Conservation (phyloP, 805 yeast species). For the Candida coleopterorum region DNA sequence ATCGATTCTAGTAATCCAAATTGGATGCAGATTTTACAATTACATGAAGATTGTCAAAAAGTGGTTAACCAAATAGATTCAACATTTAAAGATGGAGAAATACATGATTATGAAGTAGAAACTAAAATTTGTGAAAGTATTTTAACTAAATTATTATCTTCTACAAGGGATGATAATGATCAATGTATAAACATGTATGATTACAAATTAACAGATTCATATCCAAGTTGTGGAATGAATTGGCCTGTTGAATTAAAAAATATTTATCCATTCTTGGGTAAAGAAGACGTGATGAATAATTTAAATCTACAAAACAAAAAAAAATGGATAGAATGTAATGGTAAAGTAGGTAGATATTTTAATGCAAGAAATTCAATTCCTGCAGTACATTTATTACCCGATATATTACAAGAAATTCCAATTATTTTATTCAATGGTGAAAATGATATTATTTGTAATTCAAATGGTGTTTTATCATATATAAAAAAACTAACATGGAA, state of each 20-base stretch:
- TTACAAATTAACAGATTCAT: conserved; percentile 60
- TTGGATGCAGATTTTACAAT: conserved; percentile 38
- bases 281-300: conserved; percentile 41
- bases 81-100: conserved; percentile 12
- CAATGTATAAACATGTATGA: conserved; percentile 85
- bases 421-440: conserved; percentile 82
- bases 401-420: conserved; percentile 52
- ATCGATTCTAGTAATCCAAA: conserved; percentile 37
- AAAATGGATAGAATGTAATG: conserved; percentile 77
- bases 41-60: conserved; percentile 60
- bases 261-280: conserved; percentile 48
- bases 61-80: conserved; percentile 30
- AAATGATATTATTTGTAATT: conserved; percentile 84
- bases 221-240: conserved; percentile 84
- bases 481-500: conserved; percentile 63
- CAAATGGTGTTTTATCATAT: conserved; percentile 65
- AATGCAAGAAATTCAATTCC: conserved; percentile 52
- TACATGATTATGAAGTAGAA: conserved; percentile 20
- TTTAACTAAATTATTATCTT: conserved; percentile 31
- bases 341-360: conserved; percentile 49
- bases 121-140: conserved; percentile 45
- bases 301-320: conserved; percentile 44
- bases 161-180: conserved; percentile 30
- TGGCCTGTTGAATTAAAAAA: conserved; percentile 72
- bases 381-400: conserved; percentile 63